phyloP scores from a whole-genome alignment of 805 yeast species.

The Kodamaea nitidulidarum region DNA sequence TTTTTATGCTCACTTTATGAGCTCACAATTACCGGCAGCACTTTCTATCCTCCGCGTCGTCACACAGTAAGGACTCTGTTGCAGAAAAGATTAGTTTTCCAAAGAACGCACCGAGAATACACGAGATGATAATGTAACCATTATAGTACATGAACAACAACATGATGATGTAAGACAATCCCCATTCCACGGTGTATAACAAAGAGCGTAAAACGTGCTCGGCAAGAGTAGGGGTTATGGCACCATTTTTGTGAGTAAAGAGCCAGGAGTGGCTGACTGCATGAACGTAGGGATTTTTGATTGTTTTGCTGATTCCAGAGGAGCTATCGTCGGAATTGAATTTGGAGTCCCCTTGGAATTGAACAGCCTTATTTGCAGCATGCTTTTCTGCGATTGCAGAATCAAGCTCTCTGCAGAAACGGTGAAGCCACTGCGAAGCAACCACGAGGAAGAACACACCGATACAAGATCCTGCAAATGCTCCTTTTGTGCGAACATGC shows the following conservation, averaged over 20 bases:
- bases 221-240: constrained; percentile 36
- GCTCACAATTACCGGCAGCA: constrained; percentile 19
- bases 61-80: constrained; percentile 33
- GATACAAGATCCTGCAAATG: constrained; percentile 70
- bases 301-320: not conserved
- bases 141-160: constrained; percentile 72
- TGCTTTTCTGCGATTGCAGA: constrained; percentile 28
- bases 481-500: constrained; percentile 56
- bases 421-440: constrained; percentile 53
- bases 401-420: constrained; percentile 52
- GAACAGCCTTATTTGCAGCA: constrained; percentile 1
- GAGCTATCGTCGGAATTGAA: constrained; percentile 3
- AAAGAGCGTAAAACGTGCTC: constrained; percentile 50
- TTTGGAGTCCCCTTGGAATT: not conserved
- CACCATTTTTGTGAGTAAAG: constrained; percentile 18
- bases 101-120: constrained; percentile 57
- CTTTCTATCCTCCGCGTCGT: constrained; percentile 21
- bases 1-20: too few species aligned
- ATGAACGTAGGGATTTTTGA: constrained; percentile 18
- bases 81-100: constrained; percentile 53
- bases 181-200: constrained; percentile 58
- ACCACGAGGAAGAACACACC: constrained; percentile 61
- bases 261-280: constrained; percentile 36
- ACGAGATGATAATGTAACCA: constrained; percentile 61
- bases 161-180: constrained; percentile 62